Base-by-base conservation (phyloP, 1,284 basidiomycete genomes). In the Pyrrhoderma lamaoense region DNA sequence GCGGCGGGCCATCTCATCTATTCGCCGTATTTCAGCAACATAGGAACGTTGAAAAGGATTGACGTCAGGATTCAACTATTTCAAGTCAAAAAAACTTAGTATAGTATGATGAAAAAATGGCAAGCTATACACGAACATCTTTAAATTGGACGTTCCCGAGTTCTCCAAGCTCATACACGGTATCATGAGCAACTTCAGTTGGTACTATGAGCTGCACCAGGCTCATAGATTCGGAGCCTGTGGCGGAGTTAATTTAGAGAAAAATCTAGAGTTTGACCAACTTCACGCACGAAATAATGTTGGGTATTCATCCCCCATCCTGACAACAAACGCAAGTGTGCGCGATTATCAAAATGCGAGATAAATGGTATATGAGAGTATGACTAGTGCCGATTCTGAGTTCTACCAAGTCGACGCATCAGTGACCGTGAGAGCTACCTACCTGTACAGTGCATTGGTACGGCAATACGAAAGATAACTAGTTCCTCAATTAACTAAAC, bases 11-110 rank as follows among this genome's bases (percentile, higher is more conserved):
- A 96, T 95, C 65, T 99, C 94, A 65, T 96, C 93, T 52, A 96
- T 80, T 55, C 91, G 83, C 40, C 95, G 85, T 59, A 99, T 93
- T 66, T 97, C 94, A 42, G 88, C 88, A 55, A 97, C 93, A 66
- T 95, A 99, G 4, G 95, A 93, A 58, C 96, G 91, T 77, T 99
- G 96, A 74, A 99, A 99, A 19, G 95, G 89, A 65, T 95, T 97
- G 58, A 98, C 83, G 55, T 83, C 82, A 14, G 94, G 91, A 68
- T 99, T 98, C 62, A 98, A 75, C 93, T 96, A 65, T 21, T 38
- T 34, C 40, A 51, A 36, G 49, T 8, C 57, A 52, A 49, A 57
- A 39, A 23, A 54, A 45, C 19, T 2, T 43, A 7, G 19, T 13
- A n/a, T n/a, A n/a, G n/a, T n/a, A n/a, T n/a, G n/a, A n/a, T n/a